Evolutionary conservation across 768 basidiomycete species (phyloP).

Genomic region (Nidularia pulvinata): DNA sequence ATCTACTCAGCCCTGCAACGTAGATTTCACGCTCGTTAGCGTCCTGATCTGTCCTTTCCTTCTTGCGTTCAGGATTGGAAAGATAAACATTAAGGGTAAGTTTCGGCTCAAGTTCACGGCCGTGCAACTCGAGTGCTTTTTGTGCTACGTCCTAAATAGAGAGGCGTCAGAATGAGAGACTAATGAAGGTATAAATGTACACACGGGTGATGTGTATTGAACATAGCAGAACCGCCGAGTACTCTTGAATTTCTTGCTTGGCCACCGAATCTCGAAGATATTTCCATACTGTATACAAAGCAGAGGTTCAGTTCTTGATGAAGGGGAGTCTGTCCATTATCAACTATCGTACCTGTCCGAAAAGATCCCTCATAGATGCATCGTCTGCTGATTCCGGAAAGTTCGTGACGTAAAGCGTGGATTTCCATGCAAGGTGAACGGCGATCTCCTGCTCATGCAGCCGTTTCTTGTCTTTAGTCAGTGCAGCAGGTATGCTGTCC

Average conservation of each 20-base stretch:
- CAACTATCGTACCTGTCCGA: conserved; percentile 60
- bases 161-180: background rate
- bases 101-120: conserved; percentile 70
- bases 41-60: conserved; percentile 87
- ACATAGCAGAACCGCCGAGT: conserved; percentile 94
- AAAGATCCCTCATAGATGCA: conserved; percentile 68
- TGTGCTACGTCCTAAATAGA: conserved; percentile 58
- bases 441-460: conserved; percentile 73
- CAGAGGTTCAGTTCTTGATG: too few relatives aligned
- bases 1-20: conserved; percentile 83
- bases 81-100: conserved; percentile 75
- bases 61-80: conserved; percentile 89
- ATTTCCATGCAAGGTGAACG: conserved; percentile 92
- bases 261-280: conserved; percentile 96
- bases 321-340: too few relatives aligned
- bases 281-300: conserved; percentile 67
- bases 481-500: conserved; percentile 83
- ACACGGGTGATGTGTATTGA: conserved; percentile 83
- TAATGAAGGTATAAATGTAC: conserved; percentile 18
- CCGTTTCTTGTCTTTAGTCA: conserved; percentile 95
- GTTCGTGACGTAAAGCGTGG: conserved; percentile 95
- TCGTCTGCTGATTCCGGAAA: conserved; percentile 90
- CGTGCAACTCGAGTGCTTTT: conserved; percentile 78
- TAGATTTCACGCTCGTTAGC: conserved; percentile 87
- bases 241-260: conserved; percentile 94